A percentile compares a stretch with the other conserved stretches of the same genome.
phyloP scores from a whole-genome alignment of 441 rosid species.

The Brassica balearica region DNA sequence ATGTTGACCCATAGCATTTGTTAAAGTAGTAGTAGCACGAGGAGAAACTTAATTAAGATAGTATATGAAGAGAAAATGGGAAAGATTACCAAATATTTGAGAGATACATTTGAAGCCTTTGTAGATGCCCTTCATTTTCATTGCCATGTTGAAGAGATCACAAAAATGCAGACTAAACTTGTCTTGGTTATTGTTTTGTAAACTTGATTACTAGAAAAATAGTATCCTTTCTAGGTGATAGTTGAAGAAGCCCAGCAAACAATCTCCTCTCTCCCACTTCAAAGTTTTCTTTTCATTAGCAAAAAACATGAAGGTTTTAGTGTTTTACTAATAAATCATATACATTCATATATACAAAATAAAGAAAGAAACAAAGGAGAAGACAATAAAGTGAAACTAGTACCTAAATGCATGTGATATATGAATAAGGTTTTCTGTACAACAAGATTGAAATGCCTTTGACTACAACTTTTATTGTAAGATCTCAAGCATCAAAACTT shows the following conservation, averaged over 20 bases:
- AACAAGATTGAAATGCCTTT: slow-evolving; percentile 23
- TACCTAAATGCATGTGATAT: slow-evolving; percentile 18
- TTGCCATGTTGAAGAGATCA: slow-evolving; percentile 56
- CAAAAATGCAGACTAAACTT: slow-evolving; percentile 12
- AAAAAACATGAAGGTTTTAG: neutral
- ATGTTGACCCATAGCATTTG: neutral
- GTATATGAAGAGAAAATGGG: neutral
- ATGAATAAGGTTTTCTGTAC: slow-evolving; percentile 25
- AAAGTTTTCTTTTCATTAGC: neutral
- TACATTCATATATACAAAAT: neutral
- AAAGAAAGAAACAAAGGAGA: neutral
- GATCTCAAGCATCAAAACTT: slow-evolving; percentile 3
- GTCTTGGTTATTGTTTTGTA: slow-evolving; percentile 14
- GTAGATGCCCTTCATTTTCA: slow-evolving; percentile 79
- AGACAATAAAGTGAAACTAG: neutral
- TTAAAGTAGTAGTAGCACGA: neutral
- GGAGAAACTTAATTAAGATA: neutral
- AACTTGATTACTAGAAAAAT: slow-evolving; percentile 8
- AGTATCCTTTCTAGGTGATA: slow-evolving; percentile 7
- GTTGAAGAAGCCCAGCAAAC: slow-evolving; percentile 13
- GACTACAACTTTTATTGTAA: neutral
- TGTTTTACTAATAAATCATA: neutral
- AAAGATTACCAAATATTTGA: slow-evolving; percentile 77
- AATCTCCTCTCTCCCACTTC: slow-evolving; percentile 30
- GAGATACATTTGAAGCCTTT: slow-evolving; percentile 88